Percentiles rank a stretch among this genome's conserved stretches.
Conservation (phyloP, 306 rosid species). For the Purshia tridentata region DNA sequence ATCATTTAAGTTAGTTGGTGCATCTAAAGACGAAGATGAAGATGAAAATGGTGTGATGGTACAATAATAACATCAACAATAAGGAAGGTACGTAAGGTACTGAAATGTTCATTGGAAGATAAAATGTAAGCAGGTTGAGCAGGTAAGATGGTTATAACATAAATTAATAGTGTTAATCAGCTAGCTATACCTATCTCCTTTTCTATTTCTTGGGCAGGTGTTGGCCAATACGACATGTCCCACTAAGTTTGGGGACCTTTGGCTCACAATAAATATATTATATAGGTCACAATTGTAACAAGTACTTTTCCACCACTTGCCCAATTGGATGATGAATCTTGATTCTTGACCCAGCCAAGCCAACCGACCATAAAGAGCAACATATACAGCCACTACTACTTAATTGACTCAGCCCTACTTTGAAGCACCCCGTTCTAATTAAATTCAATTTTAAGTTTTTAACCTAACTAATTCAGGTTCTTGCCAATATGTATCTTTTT, state of each 20-base stretch:
- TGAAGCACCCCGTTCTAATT: neutral
- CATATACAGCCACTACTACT: neutral
- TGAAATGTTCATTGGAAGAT: neutral
- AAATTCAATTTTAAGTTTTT: no score
- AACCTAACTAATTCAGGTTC: neutral
- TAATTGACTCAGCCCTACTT: conserved; percentile 4
- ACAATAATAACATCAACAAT: no score
- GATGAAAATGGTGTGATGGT: neutral
- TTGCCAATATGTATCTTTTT: neutral
- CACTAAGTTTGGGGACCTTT: conserved; percentile 8
- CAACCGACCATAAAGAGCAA: conserved; percentile 22
- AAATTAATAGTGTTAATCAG: neutral
- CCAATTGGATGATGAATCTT: conserved; percentile 5
- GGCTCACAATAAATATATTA: neutral
- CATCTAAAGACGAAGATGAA: no score
- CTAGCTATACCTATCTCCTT: neutral
- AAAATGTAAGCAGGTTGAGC: neutral
- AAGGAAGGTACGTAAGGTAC: no score
- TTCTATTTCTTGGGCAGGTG: neutral
- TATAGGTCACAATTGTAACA: neutral
- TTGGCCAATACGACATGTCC: neutral
- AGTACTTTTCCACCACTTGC: conserved; percentile 14
- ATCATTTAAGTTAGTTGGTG: no score
- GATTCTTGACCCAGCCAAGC: conserved; percentile 7
- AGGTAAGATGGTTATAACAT: neutral